Conservation (phyloP, 805 yeast species). For the Starmerella khaoyaiensis region DNA sequence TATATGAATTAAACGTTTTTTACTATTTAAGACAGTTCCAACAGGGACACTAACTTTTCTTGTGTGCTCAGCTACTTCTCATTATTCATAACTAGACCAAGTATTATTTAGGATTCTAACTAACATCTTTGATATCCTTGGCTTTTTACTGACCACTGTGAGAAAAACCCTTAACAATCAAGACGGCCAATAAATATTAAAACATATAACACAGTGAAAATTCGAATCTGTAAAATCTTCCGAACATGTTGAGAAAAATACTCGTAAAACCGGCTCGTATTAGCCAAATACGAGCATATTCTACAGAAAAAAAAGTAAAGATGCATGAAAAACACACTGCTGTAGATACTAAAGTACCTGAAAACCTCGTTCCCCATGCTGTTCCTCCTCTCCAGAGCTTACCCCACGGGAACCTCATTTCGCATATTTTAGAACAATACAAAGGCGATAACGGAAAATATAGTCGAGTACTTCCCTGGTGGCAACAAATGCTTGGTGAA, state of each 20-base stretch:
- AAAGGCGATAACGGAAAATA: conserved; percentile 22
- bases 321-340: conserved; percentile 22
- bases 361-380: conserved; percentile 18
- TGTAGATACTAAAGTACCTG: conserved; percentile 19
- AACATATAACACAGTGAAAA: too few species aligned
- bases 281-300: conserved; percentile 1
- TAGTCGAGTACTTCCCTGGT: conserved; percentile 20
- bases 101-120: too few species aligned
- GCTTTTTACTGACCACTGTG: too few species aligned
- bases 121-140: too few species aligned
- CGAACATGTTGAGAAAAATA: background rate
- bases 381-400: conserved; percentile 19
- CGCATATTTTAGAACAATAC: conserved; percentile 24
- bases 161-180: too few species aligned
- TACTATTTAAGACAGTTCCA: too few species aligned
- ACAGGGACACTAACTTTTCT: too few species aligned
- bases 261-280: conserved; percentile 1
- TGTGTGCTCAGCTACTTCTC: too few species aligned
- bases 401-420: conserved; percentile 23
- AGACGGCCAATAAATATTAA: too few species aligned
- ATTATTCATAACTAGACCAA: too few species aligned
- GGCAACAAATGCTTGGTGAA: conserved; percentile 27
- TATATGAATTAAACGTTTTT: too few species aligned
- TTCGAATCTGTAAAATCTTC: too few species aligned
- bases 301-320: conserved; percentile 6